These are phyloP conservation scores for Dacryopinax primogenitus DNA, from an alignment of 768 basidiomycete genomes.

Conservation along the genomic window DNA sequence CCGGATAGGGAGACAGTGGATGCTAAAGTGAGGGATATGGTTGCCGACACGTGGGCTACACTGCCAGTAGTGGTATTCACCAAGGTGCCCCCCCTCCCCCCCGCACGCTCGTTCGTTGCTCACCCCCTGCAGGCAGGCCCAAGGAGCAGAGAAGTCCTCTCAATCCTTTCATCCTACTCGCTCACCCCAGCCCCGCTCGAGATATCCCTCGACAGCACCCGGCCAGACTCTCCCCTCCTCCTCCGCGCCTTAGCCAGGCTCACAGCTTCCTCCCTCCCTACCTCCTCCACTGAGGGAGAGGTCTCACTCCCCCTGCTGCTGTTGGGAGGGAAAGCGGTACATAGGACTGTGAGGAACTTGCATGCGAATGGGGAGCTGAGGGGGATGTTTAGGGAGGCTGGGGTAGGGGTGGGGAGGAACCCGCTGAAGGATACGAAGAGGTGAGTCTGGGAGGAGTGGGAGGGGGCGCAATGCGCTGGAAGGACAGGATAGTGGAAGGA, in stretches of 20 bases:
- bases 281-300: neutral
- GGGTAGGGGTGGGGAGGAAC: neutral
- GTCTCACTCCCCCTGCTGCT: neutral
- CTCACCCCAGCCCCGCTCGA: neutral
- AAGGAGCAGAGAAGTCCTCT: neutral
- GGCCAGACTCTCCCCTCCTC: neutral
- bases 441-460: no score
- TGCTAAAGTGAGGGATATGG: conserved; percentile 43
- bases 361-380: neutral
- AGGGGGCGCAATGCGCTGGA: no score
- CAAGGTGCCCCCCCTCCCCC: conserved; percentile 39
- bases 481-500: neutral
- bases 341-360: neutral
- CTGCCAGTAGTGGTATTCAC: conserved; percentile 75
- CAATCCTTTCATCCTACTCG: neutral
- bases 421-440: neutral
- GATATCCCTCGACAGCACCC: neutral
- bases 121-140: neutral
- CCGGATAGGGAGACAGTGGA: conserved; percentile 37
- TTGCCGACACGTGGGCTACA: conserved; percentile 53
- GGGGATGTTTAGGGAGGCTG: neutral
- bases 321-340: neutral
- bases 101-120: neutral
- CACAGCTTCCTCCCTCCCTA: neutral
- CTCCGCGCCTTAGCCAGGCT: neutral